These are phyloP conservation scores for Suillus brevipes DNA, from an alignment of 768 basidiomycete species.

Conservation along the genomic window DNA sequence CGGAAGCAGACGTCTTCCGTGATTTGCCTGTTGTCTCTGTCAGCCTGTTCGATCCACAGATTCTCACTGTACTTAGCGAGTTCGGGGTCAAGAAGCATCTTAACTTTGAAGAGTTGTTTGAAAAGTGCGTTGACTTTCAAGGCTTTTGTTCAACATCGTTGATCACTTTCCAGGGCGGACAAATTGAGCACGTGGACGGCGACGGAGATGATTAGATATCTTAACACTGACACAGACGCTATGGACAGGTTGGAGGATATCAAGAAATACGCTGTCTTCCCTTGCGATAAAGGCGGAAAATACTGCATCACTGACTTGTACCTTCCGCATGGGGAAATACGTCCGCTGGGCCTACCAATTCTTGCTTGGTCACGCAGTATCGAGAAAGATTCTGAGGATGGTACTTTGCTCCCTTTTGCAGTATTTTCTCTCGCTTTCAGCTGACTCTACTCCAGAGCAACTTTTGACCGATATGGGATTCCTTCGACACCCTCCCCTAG, in stretches of 20 bases:
- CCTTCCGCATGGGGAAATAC: slow-evolving; percentile 70
- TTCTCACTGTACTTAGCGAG: slow-evolving; percentile 59
- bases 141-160: slow-evolving; percentile 5
- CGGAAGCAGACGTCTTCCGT: slow-evolving; percentile 84
- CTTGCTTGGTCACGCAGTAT: slow-evolving; percentile 63
- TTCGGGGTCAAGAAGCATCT: slow-evolving; percentile 82
- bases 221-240: slow-evolving; percentile 47
- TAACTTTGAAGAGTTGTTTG: slow-evolving; percentile 83
- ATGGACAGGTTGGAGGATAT: slow-evolving; percentile 41
- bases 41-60: slow-evolving; percentile 43
- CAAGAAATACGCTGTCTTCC: slow-evolving; percentile 7
- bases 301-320: slow-evolving; percentile 57
- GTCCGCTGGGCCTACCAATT: slow-evolving; percentile 73
- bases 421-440: not conserved
- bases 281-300: slow-evolving; percentile 6
- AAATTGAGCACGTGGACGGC: slow-evolving; percentile 84
- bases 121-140: slow-evolving; percentile 45
- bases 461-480: slow-evolving; percentile 49
- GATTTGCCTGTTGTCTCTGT: slow-evolving; percentile 77
- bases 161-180: slow-evolving; percentile 54
- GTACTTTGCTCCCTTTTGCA: not conserved
- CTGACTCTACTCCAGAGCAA: slow-evolving; percentile 43
- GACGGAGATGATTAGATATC: slow-evolving; percentile 76
- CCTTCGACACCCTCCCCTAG: slow-evolving; percentile 61
- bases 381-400: not conserved